Evolutionary conservation across 768 basidiomycete species (phyloP), one percentile per base, ranked within the genome.

Genomic region (Pleurotus djamor): DNA sequence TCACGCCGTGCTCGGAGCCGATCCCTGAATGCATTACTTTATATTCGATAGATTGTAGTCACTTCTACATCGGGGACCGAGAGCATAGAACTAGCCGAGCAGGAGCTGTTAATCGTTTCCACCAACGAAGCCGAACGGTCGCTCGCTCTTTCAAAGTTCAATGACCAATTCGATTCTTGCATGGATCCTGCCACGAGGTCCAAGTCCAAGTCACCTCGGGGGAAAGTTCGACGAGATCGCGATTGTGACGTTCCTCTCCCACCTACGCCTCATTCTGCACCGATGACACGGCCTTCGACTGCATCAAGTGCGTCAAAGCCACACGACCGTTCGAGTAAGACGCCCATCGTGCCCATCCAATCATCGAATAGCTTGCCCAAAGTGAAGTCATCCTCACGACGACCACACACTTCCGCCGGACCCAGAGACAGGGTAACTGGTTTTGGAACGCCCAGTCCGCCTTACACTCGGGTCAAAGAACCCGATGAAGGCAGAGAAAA

Each of bases 381-480:
- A 60, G 59, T 58, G 63, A 76, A 69, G 59, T 65, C 16, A 63
- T 59, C 69, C 47, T 68, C 73, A 41, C 78, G 85, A 59, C 74
- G 89, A 48, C 89, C 89, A 36, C 88, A 91, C 67, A 91, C 89
- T 21, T 87, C 86, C 60, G 87, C 87, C n/a, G 88, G 89, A 10
- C 85, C 84, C 32, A 75, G 86, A 60, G 88, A 89, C 66, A 79
- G 77, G 67, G 68, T 78, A 34, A 69, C 70, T 52, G 72, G 69
- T 54, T 74, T 73, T 61, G 67, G 65, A 12, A 28, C 21, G 21
- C 21, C 21, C 12, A 63, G 60, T 52, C 52, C 41, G 41, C 52
- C 51, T 50, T 36, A 58, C 34, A 61, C 59, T 51, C 63, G 60
- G 56, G 48, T 47, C 49, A 50, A 60, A 50, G 43, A 48, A 9